Evolutionary conservation across 2,329 filamentous ascomycete genomes (phyloP).

Genomic region (Trichoderma afroharzianum): DNA sequence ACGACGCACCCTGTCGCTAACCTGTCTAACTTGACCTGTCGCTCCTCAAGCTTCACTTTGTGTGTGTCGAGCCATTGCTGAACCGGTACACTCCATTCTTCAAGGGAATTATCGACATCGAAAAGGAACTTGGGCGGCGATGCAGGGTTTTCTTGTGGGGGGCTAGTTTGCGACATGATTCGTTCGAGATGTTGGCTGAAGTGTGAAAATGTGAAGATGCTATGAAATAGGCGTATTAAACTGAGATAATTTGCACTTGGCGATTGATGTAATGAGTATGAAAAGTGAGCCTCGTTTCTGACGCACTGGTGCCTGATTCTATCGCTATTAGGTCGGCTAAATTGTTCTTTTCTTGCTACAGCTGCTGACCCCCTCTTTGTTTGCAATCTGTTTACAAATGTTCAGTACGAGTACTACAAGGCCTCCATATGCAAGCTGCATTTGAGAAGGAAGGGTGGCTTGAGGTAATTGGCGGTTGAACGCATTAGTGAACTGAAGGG

Average conservation of each 20-base stretch:
- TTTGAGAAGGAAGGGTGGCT: background rate
- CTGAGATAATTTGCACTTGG: background rate
- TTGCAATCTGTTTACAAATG: background rate
- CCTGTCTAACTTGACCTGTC: background rate
- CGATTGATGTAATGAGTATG: background rate
- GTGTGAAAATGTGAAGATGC: background rate
- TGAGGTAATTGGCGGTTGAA: background rate
- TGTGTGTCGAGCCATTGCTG: background rate
- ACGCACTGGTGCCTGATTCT: background rate
- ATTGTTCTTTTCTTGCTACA: background rate
- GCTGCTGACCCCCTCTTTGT: background rate
- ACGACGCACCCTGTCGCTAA: background rate
- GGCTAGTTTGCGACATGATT: background rate
- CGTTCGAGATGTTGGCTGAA: background rate
- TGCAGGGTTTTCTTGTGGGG: background rate
- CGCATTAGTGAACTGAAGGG: background rate
- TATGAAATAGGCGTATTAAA: background rate
- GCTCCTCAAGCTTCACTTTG: background rate
- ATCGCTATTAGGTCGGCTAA: background rate
- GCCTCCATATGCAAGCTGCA: background rate
- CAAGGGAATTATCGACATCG: background rate
- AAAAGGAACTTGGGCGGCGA: background rate
- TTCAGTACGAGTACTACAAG: no score
- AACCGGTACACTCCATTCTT: background rate
- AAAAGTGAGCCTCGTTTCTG: background rate